phyloP scores from a whole-genome alignment of 164 flowering plant species.

The Buxus sempervirens region DNA sequence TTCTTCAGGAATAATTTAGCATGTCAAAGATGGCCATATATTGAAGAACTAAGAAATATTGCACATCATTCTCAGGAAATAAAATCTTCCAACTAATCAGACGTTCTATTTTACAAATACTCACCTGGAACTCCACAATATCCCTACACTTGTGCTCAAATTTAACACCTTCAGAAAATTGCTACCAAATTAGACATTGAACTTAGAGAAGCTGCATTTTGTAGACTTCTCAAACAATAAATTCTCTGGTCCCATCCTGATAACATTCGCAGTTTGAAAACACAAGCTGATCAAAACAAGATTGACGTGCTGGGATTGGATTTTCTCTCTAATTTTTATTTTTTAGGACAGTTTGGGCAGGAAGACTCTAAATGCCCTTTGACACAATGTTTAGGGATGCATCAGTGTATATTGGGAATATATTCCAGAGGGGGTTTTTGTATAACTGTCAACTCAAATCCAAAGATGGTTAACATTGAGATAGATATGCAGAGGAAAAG shows the following conservation, averaged over 20 bases:
- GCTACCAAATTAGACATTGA: slow-evolving; percentile 12
- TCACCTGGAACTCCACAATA: slow-evolving; percentile 15
- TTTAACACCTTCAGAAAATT: slow-evolving; percentile 14
- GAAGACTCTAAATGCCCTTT: slow-evolving; percentile 15
- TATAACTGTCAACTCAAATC: not conserved
- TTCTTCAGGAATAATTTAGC: slow-evolving; percentile 17
- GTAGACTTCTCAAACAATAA: slow-evolving; percentile 18
- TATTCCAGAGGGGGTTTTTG: too few relatives aligned
- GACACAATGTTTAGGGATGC: slow-evolving; percentile 13
- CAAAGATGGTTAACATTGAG: not conserved
- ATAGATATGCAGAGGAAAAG: slow-evolving; percentile 5
- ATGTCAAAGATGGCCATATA: slow-evolving; percentile 8
- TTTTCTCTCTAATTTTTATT: slow-evolving; percentile 7
- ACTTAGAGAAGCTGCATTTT: slow-evolving; percentile 10
- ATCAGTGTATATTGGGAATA: slow-evolving; percentile 14
- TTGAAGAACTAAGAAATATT: slow-evolving; percentile 9
- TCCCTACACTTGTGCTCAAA: slow-evolving; percentile 15
- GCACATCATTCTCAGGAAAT: slow-evolving; percentile 12
- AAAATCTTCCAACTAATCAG: too few relatives aligned
- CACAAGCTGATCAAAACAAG: not conserved
- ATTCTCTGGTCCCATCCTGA: slow-evolving; percentile 18
- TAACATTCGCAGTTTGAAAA: slow-evolving; percentile 4
- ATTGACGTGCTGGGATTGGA: slow-evolving; percentile 14
- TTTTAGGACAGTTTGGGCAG: slow-evolving; percentile 27
- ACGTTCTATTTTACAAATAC: too few relatives aligned